A percentile compares a stretch with the other conserved stretches of the same genome.
Evolutionary conservation across 2,329 filamentous ascomycete genomes (phyloP).

Genomic region (Dendryphion nanum): DNA sequence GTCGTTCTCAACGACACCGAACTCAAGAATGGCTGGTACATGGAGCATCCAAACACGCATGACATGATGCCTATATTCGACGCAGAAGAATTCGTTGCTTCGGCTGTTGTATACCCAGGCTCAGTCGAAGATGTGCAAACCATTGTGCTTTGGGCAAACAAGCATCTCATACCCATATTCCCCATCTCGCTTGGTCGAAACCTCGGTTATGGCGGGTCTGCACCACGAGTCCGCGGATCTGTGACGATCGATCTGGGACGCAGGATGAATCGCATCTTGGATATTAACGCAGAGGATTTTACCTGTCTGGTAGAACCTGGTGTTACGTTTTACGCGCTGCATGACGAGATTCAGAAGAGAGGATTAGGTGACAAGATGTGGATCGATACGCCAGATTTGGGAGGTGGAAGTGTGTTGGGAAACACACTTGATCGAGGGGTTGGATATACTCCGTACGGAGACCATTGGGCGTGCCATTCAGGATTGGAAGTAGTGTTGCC

Average conservation of each 20-base stretch:
- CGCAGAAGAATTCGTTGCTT: constrained; percentile 45
- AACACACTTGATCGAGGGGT: constrained; percentile 37
- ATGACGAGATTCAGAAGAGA: constrained; percentile 44
- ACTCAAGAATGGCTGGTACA: constrained; percentile 28
- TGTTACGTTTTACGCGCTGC: constrained; percentile 53
- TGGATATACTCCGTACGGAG: constrained; percentile 36
- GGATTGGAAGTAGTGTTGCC: constrained; percentile 47
- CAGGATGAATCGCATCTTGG: constrained; percentile 43
- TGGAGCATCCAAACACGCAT: constrained; percentile 30
- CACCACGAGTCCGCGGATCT: constrained; percentile 46
- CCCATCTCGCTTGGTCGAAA: constrained; percentile 44
- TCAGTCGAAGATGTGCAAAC: constrained; percentile 38
- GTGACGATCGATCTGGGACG: constrained; percentile 47
- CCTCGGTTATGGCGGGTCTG: constrained; percentile 51
- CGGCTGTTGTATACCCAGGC: constrained; percentile 46
- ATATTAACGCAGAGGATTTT: constrained; percentile 40
- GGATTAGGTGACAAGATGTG: constrained; percentile 43
- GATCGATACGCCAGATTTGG: constrained; percentile 42
- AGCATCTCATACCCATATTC: constrained; percentile 33
- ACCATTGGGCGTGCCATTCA: constrained; percentile 47
- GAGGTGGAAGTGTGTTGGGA: constrained; percentile 34
- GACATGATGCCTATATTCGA: constrained; percentile 45
- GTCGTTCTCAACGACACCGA: constrained; percentile 22
- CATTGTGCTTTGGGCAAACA: constrained; percentile 33
- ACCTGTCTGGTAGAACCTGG: constrained; percentile 49